Evolutionary conservation across 495 filamentous ascomycete species (phyloP).

Genomic region (Trichoderma erinaceum): DNA sequence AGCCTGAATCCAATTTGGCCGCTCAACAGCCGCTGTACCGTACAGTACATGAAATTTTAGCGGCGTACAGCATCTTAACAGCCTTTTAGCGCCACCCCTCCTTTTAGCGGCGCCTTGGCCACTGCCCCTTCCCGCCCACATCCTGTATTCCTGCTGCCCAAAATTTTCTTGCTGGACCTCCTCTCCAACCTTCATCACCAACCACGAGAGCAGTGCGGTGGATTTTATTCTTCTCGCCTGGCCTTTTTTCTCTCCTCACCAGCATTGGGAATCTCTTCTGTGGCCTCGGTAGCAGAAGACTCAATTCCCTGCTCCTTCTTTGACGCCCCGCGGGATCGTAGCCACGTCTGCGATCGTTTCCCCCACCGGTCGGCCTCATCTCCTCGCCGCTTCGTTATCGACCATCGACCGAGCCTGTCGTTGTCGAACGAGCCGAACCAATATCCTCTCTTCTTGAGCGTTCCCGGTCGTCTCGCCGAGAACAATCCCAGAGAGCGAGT

Average conservation of each 20-base stretch:
- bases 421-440: conserved; percentile 1
- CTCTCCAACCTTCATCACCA: conserved; percentile 19
- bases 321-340: conserved; percentile 22
- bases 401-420: conserved; percentile 16
- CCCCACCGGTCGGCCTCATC: conserved; percentile 18
- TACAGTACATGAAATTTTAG: not conserved
- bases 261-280: conserved; percentile 15
- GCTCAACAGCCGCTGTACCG: too few relatives aligned
- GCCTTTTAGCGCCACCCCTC: conserved; percentile 5
- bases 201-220: conserved; percentile 21
- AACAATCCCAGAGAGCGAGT: conserved; percentile 17
- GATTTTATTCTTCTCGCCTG: conserved; percentile 16
- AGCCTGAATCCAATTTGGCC: too few relatives aligned
- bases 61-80: not conserved
- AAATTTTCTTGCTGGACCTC: conserved; percentile 1
- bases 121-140: conserved; percentile 12
- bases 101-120: not conserved
- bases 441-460: conserved; percentile 22
- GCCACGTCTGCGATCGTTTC: conserved; percentile 11
- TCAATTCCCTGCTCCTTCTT: conserved; percentile 26
- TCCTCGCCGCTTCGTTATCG: conserved; percentile 27
- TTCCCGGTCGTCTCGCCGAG: conserved; percentile 24
- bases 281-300: conserved; percentile 17
- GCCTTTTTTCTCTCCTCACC: conserved; percentile 22
- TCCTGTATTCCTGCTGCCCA: conserved; percentile 7